Percentiles rank a stretch among this genome's conserved stretches.
Conservation (phyloP, 75 land plant genomes). For the Pinus tabuliformis region DNA sequence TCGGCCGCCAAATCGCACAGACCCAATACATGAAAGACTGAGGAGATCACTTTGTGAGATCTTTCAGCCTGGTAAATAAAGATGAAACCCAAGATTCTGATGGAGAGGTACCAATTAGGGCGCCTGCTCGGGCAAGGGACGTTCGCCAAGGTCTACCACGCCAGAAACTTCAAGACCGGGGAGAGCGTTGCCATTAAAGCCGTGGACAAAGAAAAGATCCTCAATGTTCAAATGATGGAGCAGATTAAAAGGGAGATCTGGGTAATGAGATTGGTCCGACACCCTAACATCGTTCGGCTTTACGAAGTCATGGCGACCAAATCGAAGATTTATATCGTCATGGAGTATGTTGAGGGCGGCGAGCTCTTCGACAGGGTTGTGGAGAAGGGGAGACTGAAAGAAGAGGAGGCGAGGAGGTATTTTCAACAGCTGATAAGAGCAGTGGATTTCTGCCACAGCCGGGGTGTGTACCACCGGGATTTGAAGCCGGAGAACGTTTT, state of each 20-base stretch:
- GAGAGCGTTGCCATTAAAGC: slow-evolving; percentile 26
- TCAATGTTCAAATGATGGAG: slow-evolving; percentile 17
- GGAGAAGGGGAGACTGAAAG: too few species aligned
- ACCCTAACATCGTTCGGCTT: slow-evolving; percentile 47
- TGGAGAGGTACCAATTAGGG: slow-evolving; percentile 20
- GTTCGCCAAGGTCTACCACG: slow-evolving; percentile 30
- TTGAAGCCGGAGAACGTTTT: too few species aligned
- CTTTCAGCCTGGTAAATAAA: too few species aligned
- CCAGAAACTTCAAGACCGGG: slow-evolving; percentile 14
- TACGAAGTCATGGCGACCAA: slow-evolving; percentile 48
- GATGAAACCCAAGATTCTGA: slow-evolving; percentile 8
- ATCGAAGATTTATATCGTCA: slow-evolving; percentile 16
- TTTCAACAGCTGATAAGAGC: too few species aligned
- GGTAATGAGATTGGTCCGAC: slow-evolving; percentile 35
- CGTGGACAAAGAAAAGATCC: slow-evolving; percentile 19
- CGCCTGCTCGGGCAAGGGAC: slow-evolving; percentile 25
- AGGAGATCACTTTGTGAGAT: too few species aligned
- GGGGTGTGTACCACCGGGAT: too few species aligned
- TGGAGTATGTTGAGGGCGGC: too few species aligned
- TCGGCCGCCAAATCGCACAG: too few species aligned
- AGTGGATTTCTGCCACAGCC: too few species aligned
- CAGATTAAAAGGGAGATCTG: slow-evolving; percentile 48
- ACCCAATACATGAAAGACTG: too few species aligned
- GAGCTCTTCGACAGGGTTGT: too few species aligned
- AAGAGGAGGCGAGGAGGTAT: too few species aligned